A percentile compares a stretch with the other conserved stretches of the same genome.
phyloP scores from a whole-genome alignment of 306 rosid genomes.

The Vigna nakashimae region DNA sequence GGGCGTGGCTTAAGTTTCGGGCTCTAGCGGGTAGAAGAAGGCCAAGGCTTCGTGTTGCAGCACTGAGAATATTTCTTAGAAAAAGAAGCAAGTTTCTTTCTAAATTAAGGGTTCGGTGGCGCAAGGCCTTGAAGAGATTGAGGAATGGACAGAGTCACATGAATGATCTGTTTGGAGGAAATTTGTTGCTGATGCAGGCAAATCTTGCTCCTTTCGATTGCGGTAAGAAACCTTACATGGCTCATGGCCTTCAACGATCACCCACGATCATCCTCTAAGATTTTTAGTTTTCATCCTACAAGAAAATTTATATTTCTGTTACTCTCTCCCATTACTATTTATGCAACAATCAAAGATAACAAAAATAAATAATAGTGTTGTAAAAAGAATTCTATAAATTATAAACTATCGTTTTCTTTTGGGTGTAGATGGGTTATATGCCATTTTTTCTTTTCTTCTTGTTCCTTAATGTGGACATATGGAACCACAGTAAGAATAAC shows the following conservation, averaged over 20 bases:
- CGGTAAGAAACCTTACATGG: constrained; percentile 4
- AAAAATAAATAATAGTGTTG: no score
- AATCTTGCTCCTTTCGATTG: constrained; percentile 49
- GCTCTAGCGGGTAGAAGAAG: constrained; percentile 52
- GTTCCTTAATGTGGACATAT: no score
- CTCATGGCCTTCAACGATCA: constrained; percentile 27
- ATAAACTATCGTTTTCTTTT: no score
- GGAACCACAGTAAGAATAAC: no score
- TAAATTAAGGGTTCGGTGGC: constrained; percentile 46
- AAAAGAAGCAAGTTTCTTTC: constrained; percentile 40
- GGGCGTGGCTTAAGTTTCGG: constrained; percentile 50
- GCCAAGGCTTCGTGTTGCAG: constrained; percentile 48
- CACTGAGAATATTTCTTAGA: constrained; percentile 45
- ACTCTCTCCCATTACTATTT: not conserved
- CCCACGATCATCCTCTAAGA: constrained; percentile 9
- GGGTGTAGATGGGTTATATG: no score
- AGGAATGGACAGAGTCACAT: constrained; percentile 58
- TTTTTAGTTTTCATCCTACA: not conserved
- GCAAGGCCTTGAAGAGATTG: constrained; percentile 47
- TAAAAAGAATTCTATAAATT: no score
- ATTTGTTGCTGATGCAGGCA: constrained; percentile 52
- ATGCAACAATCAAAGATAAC: no score
- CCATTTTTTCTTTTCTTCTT: no score
- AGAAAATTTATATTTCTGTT: not conserved
- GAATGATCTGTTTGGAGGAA: constrained; percentile 59